Base-by-base conservation (phyloP, 148 eudicot species). In the Persicaria maculosa region DNA sequence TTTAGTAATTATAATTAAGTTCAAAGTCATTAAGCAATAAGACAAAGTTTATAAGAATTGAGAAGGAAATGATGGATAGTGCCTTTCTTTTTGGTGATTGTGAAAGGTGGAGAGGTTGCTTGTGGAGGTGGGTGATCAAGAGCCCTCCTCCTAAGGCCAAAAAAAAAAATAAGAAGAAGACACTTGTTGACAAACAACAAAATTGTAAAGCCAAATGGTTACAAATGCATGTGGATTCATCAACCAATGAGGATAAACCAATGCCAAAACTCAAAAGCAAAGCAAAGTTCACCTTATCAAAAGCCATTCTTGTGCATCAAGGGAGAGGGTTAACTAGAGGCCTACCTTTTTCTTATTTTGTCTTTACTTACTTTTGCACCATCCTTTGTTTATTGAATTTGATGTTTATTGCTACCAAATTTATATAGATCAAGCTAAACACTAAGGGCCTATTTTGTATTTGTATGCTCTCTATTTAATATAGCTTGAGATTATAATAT, bases 21-120 rank as follows among this genome's bases (percentile, higher is more conserved):
- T 31, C 40, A 31, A 57, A 57, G 7, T 19, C 25, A 25, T 25
- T 25, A 22, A 31, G 1, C 3, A 61, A 22, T 9, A 0, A 25
- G 16, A 22, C 44, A 61, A 14, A 10, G 31, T 22, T 25, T 61
- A 31, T 31, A 0, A 22, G 68, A 31, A 12, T 25, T 61, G n/a
- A 10, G 40, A 31, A 31, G 40, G 40, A 31, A 61, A 22, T 31
- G 68, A 61, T 61, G 52, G 40, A 31, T 7, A 25, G 9, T 61
- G 43, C 5, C 2, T 10, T 25, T 10, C 36, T 61, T 61, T 61
- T 61, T 25, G 68, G 68, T 61, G 68, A 61, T 61, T 22, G 68
- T 61, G 68, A 61, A 61, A 61, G 43, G 68, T 19, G 36, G 10
- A 61, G 68, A 61, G 68, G 16, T 61, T 61, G 68, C 68, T 61